Percentiles rank a stretch among this genome's conserved stretches.
These are phyloP conservation scores for Aureoboletus auriporus DNA, from an alignment of 768 basidiomycete genomes.

Conservation along the genomic window DNA sequence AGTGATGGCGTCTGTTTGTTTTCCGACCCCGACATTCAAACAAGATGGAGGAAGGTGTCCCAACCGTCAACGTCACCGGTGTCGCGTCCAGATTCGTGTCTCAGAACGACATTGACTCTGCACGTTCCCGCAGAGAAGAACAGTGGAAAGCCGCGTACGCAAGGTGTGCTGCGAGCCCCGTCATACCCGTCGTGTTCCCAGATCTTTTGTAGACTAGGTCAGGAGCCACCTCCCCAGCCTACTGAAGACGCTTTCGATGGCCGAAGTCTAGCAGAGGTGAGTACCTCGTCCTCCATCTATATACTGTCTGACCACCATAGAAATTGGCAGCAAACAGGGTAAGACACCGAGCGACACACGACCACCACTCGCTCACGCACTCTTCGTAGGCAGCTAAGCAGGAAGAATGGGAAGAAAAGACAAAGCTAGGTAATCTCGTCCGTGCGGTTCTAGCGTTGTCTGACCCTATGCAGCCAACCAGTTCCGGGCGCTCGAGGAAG, in stretches of 20 bases:
- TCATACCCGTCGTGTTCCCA: background rate
- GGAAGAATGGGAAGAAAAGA: conserved; percentile 92
- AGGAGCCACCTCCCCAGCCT: conserved; percentile 77
- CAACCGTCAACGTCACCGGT: conserved; percentile 64
- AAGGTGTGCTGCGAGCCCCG: conserved; percentile 37
- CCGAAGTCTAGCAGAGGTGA: conserved; percentile 83
- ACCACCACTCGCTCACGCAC: conserved; percentile 7
- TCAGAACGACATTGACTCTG: conserved; percentile 70
- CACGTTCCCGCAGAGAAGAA: conserved; percentile 68
- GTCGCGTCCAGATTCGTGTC: conserved; percentile 86
- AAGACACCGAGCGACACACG: conserved; percentile 19
- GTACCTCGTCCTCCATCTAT: conserved; percentile 23
- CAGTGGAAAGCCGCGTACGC: conserved; percentile 92
- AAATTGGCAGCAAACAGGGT: conserved; percentile 90
- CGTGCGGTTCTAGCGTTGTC: background rate
- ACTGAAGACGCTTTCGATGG: conserved; percentile 79
- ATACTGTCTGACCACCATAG: conserved; percentile 34
- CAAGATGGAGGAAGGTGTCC: conserved; percentile 62
- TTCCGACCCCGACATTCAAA: conserved; percentile 18
- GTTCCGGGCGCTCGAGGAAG: conserved; percentile 85
- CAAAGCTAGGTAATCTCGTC: conserved; percentile 53
- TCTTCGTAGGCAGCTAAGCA: conserved; percentile 71
- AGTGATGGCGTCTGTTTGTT: conserved; percentile 7
- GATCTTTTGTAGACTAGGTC: conserved; percentile 56
- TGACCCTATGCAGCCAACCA: conserved; percentile 60